Evolutionary conservation across 192 early-diverging fungal genomes (phyloP).

Genomic region (Gryganskiella cystojenkinii): DNA sequence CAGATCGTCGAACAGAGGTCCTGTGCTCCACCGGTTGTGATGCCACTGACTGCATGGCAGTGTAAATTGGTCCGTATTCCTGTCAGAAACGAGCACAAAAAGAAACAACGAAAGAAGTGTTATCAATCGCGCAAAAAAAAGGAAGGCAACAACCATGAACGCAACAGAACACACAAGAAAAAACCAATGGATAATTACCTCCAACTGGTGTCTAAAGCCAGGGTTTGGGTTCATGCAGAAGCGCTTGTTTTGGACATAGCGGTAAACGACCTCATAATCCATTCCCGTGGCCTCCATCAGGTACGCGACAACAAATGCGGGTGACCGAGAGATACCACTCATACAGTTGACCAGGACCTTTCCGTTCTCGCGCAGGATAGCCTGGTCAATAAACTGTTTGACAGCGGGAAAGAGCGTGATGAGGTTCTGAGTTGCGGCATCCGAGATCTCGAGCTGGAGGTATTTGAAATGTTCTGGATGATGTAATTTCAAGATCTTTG

Average conservation of each 20-base stretch:
- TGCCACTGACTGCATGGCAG: constrained; percentile 63
- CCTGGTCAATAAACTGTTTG: constrained; percentile 66
- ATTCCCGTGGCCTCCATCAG: constrained; percentile 81
- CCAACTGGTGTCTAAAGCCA: constrained; percentile 82
- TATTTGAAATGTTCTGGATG: constrained; percentile 70
- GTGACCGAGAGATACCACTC: constrained; percentile 86
- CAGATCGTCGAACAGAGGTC: constrained; percentile 61
- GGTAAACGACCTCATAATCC: constrained; percentile 76
- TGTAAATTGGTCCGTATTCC: constrained; percentile 87
- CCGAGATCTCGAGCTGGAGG: constrained; percentile 78
- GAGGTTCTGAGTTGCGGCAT: constrained; percentile 83
- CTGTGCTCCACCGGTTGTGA: constrained; percentile 56
- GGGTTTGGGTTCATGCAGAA: constrained; percentile 91
- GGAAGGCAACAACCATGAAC: neutral
- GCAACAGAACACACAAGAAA: neutral
- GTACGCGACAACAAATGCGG: constrained; percentile 91
- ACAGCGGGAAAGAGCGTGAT: constrained; percentile 81
- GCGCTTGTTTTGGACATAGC: constrained; percentile 86
- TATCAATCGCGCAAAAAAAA: too few relatives aligned
- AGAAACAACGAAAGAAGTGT: neutral
- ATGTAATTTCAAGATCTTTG: constrained; percentile 62
- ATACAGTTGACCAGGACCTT: constrained; percentile 78
- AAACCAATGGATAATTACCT: constrained; percentile 55
- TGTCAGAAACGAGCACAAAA: constrained; percentile 24
- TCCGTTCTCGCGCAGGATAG: constrained; percentile 49